Evolutionary conservation across 2,329 filamentous ascomycete genomes (phyloP).

Genomic region (Elsinoe arachidis): DNA sequence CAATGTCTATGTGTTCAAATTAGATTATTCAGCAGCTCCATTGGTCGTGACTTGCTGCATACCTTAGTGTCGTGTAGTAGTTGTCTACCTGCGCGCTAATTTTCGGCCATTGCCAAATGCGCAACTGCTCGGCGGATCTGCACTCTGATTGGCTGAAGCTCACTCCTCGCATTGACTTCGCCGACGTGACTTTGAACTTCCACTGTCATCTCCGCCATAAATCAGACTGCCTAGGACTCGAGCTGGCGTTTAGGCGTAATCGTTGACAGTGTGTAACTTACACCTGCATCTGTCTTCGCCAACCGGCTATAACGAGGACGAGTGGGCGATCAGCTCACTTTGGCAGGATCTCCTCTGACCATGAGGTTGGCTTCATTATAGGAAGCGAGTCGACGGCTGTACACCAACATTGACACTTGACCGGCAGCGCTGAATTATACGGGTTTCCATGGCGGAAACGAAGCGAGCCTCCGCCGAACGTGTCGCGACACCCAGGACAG

Average conservation of each 20-base stretch:
- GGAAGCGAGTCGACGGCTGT: background rate
- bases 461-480: slow-evolving; percentile 51
- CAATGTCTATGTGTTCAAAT: background rate
- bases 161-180: background rate
- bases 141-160: background rate
- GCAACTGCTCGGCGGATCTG: background rate
- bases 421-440: background rate
- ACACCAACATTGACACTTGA: background rate
- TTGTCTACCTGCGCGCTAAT: too few species aligned
- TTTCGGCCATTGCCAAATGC: background rate
- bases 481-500: slow-evolving; percentile 44
- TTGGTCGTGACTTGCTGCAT: too few species aligned
- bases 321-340: background rate
- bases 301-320: background rate
- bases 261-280: background rate
- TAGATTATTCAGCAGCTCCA: too few species aligned
- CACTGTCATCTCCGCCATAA: background rate
- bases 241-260: too few species aligned
- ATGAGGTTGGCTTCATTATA: slow-evolving; percentile 4
- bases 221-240: background rate
- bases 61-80: too few species aligned
- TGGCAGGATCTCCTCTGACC: background rate
- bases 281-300: background rate
- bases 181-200: background rate
- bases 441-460: slow-evolving; percentile 43